Conservation (phyloP, 2,329 filamentous ascomycete genomes). For the Sordariomycetes sp. region DNA sequence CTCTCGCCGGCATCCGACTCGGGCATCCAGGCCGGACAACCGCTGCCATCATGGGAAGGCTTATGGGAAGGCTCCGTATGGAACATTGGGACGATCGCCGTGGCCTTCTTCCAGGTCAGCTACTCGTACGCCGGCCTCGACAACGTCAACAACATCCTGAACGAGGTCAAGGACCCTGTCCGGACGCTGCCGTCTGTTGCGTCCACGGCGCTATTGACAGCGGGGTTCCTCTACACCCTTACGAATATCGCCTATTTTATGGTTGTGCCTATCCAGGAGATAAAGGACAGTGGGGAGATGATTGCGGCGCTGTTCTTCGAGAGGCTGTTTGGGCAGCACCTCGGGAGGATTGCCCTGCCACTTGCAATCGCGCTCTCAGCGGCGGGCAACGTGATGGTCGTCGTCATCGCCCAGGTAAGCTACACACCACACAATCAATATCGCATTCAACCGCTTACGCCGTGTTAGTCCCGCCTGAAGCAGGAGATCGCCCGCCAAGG, state of each 20-base stretch:
- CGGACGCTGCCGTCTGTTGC: slow-evolving; percentile 53
- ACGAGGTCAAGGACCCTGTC: slow-evolving; percentile 60
- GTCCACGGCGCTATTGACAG: slow-evolving; percentile 46
- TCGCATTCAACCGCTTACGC: slow-evolving; percentile 5
- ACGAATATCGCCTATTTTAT: slow-evolving; percentile 53
- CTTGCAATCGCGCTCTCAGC: slow-evolving; percentile 57
- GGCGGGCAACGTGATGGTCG: slow-evolving; percentile 62
- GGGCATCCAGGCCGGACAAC: slow-evolving; percentile 2
- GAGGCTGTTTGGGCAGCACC: slow-evolving; percentile 44
- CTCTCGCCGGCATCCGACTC: slow-evolving; percentile 20
- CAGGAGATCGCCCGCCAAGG: slow-evolving; percentile 65
- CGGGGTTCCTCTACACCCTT: slow-evolving; percentile 54
- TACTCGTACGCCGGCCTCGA: slow-evolving; percentile 58
- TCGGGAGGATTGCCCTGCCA: slow-evolving; percentile 49
- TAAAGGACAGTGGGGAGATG: slow-evolving; percentile 55
- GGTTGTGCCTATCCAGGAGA: slow-evolving; percentile 56
- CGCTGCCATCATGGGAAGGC: slow-evolving; percentile 31
- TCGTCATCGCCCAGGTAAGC: slow-evolving; percentile 55
- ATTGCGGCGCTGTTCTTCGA: slow-evolving; percentile 60
- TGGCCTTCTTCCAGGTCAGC: slow-evolving; percentile 56
- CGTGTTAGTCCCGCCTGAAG: slow-evolving; percentile 49
- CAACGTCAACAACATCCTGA: slow-evolving; percentile 61
- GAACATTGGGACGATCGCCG: slow-evolving; percentile 58
- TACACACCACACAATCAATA: slow-evolving; percentile 1
- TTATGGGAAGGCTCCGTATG: slow-evolving; percentile 57